Base-by-base conservation (phyloP, 2,329 filamentous ascomycete species). In the Bipolaris cookei region DNA sequence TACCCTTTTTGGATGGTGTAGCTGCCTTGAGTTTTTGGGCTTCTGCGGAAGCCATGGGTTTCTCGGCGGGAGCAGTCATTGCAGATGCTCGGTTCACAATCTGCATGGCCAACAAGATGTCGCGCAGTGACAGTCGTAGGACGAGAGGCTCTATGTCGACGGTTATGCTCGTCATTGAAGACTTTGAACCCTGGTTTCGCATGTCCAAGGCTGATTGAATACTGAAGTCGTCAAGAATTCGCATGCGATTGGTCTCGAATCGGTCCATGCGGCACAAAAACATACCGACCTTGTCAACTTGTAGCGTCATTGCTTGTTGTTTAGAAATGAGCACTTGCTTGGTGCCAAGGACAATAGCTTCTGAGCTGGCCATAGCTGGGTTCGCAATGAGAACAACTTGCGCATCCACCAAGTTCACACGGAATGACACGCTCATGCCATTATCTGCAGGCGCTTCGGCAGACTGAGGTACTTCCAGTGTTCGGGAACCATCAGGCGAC, bases 241-340 rank as follows among this genome's bases (percentile, higher is more conserved):
- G 88, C 44, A 99, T 83, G 35, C 92, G 87, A 38, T 89, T 93
- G 3, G 90, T 92, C 66, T 99, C 94, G 66, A 98, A 98, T 62
- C 88, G 91, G 76, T 99, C 96, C 95, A 99, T 99, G 11, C 95
- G 90, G 73, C 96, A 99, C 30, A 99, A 78, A 75, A 97, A 99
- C 95, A 99, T 99, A 66, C 95, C 95, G 51, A 98, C 86, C 71
- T 98, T 89, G 6, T 92, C 93, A 2, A 99, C 87, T 72, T 99
- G 94, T 71, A 99, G 84, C 0, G 95, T 97, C 66, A 96, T 84
- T 7, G 94, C 91, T 79, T 98, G 92, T 75, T 99, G 96, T 68
- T 96, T 90, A 1, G 94, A 96, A 10, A 98, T 83, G 1, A 98
- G 83, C 11, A 98, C 87, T 74, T 99, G 93, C 73, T 97, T 96